Base-by-base conservation (phyloP, 768 basidiomycete genomes). In the Pholiota microspora region DNA sequence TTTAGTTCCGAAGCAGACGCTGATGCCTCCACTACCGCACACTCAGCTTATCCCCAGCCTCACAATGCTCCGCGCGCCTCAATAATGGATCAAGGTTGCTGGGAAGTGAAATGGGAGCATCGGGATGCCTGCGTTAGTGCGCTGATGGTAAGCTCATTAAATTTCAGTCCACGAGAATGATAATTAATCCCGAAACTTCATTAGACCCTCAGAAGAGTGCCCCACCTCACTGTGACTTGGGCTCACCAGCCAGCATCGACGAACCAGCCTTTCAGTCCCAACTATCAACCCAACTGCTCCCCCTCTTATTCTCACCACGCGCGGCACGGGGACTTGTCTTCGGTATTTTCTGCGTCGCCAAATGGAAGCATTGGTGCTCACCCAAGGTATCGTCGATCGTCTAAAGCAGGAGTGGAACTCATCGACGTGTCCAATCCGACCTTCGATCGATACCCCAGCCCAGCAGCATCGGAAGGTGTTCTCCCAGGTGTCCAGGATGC, bases 41-140 rank as follows among this genome's bases (percentile, higher is more conserved):
- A 40, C 28, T 47, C 54, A 29, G 29, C 36, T 8, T 74, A 73
- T 57, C 81, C 83, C 7, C 60, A 59, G 36, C 84, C 85, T 3
- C 89, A 92, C 60, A 70, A 84, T 61, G 76, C 72, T 2, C 77
- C 78, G 24, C 83, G 85, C 36, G 75, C 75, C 29, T 38, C 76
- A 4, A 61, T 62, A 9, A 91, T 89, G 88, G 80, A 84, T 49
- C 57, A 61, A 0, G 69, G 75, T 4, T 84, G 85, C 55, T 92
- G 87, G 83, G 87, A 88, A 62, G 76, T 91, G 35, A 93, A 92
- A 64, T 93, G 88, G 87, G 74, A 78, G 24, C 82, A 88, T 66
- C 78, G 90, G 38, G 85, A 89, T 56, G 85, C 92, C 59, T 88
- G 85, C 55, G 78, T 90, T 36, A 81, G 73, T 56, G 90, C 90